Base-by-base conservation (phyloP, 2,329 filamentous ascomycete genomes). In the Arthrobotrys sphaeroides region DNA sequence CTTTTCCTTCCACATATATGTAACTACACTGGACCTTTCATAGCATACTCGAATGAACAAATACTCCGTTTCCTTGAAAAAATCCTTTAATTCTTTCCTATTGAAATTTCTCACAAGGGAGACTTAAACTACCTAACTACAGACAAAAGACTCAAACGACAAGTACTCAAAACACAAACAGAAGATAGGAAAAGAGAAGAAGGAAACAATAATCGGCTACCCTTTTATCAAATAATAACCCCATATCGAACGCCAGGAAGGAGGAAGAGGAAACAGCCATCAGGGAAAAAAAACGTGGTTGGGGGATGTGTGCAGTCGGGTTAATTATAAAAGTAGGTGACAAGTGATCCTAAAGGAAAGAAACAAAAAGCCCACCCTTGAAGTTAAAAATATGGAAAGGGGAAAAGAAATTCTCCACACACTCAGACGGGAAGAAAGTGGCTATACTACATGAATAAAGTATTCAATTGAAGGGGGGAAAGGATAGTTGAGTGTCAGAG, bases 341-440 rank as follows among this genome's bases (percentile, higher is more conserved):
- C n/a, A n/a, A n/a, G n/a, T n/a, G n/a, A n/a, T n/a, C n/a, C n/a
- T 16, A 42, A 43, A 57, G 18, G 13, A 28, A 55, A 24, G 47
- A 20, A 7, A 80, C 76, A 33, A 79, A 79, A 57, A 79, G 79
- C 69, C 78, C 78, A 20, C 62, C 77, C 57, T 59, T n/a, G 36
- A 33, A n/a, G 69, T 65, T 49, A 65, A 59, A 49, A 33, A 16
- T 45, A 43, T 57, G 16, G 49, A 42, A 33, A 53, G 9, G 36
- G n/a, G 13, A 13, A 55, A n/a, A 22, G 31, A 33, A 5, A 5
- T 33, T 5, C 10, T 5, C 28, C 28, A 10, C 10, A 10, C 5
- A 33, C 10, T n/a, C n/a, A n/a, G n/a, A 10, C 10, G 36, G 2
- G 12, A 57, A 77, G 1, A 61, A 78, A 31, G 61, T 78, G 59